Conservation (phyloP, 179 eudicot species). For the Spinacia oleracea region DNA sequence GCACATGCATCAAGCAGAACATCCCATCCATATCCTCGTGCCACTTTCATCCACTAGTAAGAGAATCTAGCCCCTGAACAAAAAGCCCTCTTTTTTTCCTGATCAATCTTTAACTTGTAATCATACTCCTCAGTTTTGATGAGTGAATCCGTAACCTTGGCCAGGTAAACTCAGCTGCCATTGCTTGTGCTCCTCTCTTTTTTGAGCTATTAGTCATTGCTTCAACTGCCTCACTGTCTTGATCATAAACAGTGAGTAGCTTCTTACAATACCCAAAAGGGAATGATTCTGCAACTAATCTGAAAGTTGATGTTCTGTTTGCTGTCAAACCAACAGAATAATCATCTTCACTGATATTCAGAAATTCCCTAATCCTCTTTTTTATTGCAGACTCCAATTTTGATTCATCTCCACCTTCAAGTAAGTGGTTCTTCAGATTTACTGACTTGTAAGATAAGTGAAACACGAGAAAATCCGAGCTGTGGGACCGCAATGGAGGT, state of each 20-base stretch:
- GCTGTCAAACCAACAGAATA: conserved; percentile 76
- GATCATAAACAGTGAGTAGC: conserved; percentile 80
- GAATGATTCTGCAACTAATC: conserved; percentile 79
- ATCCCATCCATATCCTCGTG: conserved; percentile 94
- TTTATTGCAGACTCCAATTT: conserved; percentile 60
- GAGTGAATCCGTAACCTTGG: conserved; percentile 73
- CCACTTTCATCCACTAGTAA: conserved; percentile 92
- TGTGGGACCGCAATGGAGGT: conserved; percentile 36
- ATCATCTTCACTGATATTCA: conserved; percentile 66
- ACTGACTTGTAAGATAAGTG: conserved; percentile 60
- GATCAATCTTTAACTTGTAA: conserved; percentile 56
- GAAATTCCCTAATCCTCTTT: conserved; percentile 64
- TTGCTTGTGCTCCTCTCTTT: conserved; percentile 64
- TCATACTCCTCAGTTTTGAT: conserved; percentile 51
- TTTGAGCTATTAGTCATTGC: conserved; percentile 52
- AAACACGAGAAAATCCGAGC: conserved; percentile 61
- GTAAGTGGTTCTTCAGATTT: conserved; percentile 60
- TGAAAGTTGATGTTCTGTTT: conserved; percentile 83
- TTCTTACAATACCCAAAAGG: conserved; percentile 66
- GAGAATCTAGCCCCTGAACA: conserved; percentile 80
- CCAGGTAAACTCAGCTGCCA: conserved; percentile 83
- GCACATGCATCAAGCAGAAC: conserved; percentile 91
- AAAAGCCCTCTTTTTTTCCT: conserved; percentile 61
- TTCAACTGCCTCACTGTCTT: conserved; percentile 73
- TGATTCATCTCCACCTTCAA: conserved; percentile 53